A percentile compares a stretch with the other conserved stretches of the same genome.
Evolutionary conservation across 139 green algal genomes (phyloP).

Genomic region (Micromonas commoda): DNA sequence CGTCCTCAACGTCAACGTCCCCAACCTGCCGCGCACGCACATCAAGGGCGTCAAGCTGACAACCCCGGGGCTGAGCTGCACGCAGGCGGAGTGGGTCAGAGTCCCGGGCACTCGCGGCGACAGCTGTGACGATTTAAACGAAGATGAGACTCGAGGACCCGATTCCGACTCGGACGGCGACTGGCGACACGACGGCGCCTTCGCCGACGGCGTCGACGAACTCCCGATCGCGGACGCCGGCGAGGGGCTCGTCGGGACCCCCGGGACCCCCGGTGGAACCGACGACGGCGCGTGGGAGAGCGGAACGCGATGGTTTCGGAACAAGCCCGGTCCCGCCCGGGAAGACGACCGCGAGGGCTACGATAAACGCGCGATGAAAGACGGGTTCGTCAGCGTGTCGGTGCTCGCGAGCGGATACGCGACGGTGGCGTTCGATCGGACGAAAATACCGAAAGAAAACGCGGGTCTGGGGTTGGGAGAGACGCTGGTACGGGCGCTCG

Average conservation of each 20-base stretch:
- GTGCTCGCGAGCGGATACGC: not conserved
- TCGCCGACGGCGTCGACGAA: not conserved
- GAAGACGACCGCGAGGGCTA: not conserved
- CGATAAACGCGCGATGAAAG: not conserved
- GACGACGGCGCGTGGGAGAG: not conserved
- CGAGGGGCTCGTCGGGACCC: not conserved
- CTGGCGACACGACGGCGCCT: not conserved
- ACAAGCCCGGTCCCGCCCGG: not conserved
- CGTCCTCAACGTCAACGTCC: conserved; percentile 7
- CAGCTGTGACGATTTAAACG: not conserved
- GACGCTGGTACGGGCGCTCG: too few species aligned
- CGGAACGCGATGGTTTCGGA: not conserved
- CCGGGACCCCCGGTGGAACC: not conserved
- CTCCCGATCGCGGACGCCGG: not conserved
- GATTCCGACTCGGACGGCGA: too few species aligned
- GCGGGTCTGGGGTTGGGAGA: too few species aligned
- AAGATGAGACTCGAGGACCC: too few species aligned
- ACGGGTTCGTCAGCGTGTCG: not conserved
- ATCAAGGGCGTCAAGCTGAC: not conserved
- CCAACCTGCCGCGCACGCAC: not conserved
- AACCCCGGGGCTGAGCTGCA: not conserved
- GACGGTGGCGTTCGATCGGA: too few species aligned
- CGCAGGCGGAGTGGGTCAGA: not conserved
- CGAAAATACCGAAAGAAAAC: too few species aligned
- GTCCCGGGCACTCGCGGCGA: not conserved